Percentiles rank a stretch among this genome's conserved stretches.
These are phyloP conservation scores for Epichloe gansuensis DNA, from an alignment of 2,329 filamentous ascomycete species.

Conservation along the genomic window DNA sequence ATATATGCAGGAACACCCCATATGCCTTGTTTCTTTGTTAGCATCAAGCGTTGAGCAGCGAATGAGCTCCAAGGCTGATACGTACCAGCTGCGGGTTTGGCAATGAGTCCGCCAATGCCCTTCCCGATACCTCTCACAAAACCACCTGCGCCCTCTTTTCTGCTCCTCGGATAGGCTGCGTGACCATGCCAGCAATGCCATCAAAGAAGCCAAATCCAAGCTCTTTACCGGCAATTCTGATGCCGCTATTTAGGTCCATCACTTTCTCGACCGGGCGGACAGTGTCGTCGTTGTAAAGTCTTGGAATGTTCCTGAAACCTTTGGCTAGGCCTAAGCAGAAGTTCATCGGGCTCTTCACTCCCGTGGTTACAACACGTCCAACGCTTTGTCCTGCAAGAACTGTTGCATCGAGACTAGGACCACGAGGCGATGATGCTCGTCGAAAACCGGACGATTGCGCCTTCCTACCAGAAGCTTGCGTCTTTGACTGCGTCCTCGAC, in stretches of 20 bases:
- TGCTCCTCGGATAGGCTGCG: constrained; percentile 56
- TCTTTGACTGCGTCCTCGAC: not conserved
- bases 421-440: constrained; percentile 11
- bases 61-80: constrained; percentile 2
- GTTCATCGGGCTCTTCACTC: constrained; percentile 72
- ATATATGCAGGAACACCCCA: constrained; percentile 69
- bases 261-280: constrained; percentile 70
- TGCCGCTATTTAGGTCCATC: constrained; percentile 61
- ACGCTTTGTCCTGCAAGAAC: constrained; percentile 56
- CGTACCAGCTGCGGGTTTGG: constrained; percentile 71
- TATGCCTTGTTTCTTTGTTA: constrained; percentile 18
- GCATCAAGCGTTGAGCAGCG: not conserved
- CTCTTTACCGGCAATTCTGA: constrained; percentile 68
- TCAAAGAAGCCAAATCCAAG: constrained; percentile 70
- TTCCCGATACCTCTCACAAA: constrained; percentile 71
- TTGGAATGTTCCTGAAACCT: constrained; percentile 80
- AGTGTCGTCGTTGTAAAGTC: constrained; percentile 73
- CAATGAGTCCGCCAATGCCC: constrained; percentile 66
- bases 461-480: constrained; percentile 4
- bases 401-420: constrained; percentile 40
- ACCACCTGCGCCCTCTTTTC: constrained; percentile 39
- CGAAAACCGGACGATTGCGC: constrained; percentile 9
- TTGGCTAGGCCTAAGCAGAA: constrained; percentile 71
- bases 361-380: constrained; percentile 59
- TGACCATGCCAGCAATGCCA: constrained; percentile 69